Conservation (phyloP, 176 grass and related monocot species). For the Neostapfia colusana region DNA sequence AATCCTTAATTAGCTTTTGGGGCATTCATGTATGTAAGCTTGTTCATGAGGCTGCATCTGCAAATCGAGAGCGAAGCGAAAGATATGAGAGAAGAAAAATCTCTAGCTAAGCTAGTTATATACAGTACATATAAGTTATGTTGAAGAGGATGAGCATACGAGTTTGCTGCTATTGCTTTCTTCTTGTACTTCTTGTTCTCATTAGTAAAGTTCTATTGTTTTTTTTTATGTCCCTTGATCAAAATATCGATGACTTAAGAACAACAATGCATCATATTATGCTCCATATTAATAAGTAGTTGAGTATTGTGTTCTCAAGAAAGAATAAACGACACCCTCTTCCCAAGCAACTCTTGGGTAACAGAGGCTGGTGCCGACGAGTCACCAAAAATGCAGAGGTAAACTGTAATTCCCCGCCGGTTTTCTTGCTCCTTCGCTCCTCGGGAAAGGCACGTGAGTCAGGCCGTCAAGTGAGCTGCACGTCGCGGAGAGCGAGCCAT, state of each 20-base stretch:
- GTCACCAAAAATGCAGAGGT: not conserved
- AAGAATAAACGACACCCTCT: not conserved
- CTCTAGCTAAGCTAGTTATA: slow-evolving; percentile 12
- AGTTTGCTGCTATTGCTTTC: not conserved
- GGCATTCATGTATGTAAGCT: slow-evolving; percentile 26
- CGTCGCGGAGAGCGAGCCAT: not conserved
- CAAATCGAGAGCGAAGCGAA: not conserved
- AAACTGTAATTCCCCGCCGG: slow-evolving; percentile 14
- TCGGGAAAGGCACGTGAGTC: not conserved
- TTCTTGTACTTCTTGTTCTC: not conserved
- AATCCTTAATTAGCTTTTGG: not conserved
- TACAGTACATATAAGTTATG: slow-evolving; percentile 43
- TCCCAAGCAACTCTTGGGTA: not conserved
- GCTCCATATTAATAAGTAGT: not conserved
- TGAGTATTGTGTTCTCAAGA: not conserved
- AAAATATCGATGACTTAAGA: not conserved
- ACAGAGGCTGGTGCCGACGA: not conserved
- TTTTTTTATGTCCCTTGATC: not conserved
- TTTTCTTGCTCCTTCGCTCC: slow-evolving; percentile 7
- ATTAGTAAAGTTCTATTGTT: not conserved
- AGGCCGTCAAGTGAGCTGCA: slow-evolving; percentile 32
- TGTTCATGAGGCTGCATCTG: slow-evolving; percentile 22
- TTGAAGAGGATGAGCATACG: slow-evolving; percentile 12
- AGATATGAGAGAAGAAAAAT: not conserved
- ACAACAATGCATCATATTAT: not conserved